These are phyloP conservation scores for Elymus sibiricus DNA, from an alignment of 176 grass and related monocot species.

Conservation along the genomic window DNA sequence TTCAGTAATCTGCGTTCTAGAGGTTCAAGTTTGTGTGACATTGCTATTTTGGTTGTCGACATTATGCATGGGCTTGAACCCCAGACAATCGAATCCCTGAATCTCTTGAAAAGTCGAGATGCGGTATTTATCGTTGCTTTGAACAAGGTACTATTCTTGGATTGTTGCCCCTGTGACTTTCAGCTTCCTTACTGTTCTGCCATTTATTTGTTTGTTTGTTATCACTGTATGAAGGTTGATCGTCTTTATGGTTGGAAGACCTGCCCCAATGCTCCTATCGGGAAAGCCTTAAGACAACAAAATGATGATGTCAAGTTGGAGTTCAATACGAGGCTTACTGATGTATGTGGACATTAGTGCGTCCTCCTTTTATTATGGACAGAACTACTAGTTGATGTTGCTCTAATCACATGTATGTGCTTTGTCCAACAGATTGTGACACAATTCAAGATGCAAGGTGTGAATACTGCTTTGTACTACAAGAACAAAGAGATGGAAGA, in stretches of 20 bases:
- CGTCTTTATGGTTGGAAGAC: conserved; percentile 93
- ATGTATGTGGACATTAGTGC: conserved; percentile 46
- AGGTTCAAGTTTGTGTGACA: conserved; percentile 96
- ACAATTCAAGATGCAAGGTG: conserved; percentile 90
- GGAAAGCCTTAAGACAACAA: conserved; percentile 76
- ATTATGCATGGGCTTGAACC: conserved; percentile 97
- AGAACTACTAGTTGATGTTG: neutral
- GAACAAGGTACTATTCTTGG: conserved; percentile 74
- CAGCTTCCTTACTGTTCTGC: conserved; percentile 1
- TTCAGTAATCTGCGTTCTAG: conserved; percentile 94
- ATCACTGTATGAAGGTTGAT: conserved; percentile 66
- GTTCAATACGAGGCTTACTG: conserved; percentile 84
- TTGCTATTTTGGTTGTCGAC: conserved; percentile 97
- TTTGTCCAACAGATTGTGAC: conserved; percentile 66
- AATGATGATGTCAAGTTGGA: conserved; percentile 92
- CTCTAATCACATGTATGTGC: neutral
- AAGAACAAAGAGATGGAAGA: conserved; percentile 92
- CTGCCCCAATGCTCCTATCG: conserved; percentile 67
- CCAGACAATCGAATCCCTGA: conserved; percentile 91
- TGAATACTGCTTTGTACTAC: conserved; percentile 94
- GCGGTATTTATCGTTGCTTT: conserved; percentile 95
- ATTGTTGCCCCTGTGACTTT: neutral
- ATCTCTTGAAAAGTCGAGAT: conserved; percentile 73
- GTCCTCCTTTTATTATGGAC: neutral
- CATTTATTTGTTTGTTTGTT: conserved; percentile 18